A percentile compares a stretch with the other conserved stretches of the same genome.
Conservation (phyloP, 257 asterid species). For the Gentiana straminea region DNA sequence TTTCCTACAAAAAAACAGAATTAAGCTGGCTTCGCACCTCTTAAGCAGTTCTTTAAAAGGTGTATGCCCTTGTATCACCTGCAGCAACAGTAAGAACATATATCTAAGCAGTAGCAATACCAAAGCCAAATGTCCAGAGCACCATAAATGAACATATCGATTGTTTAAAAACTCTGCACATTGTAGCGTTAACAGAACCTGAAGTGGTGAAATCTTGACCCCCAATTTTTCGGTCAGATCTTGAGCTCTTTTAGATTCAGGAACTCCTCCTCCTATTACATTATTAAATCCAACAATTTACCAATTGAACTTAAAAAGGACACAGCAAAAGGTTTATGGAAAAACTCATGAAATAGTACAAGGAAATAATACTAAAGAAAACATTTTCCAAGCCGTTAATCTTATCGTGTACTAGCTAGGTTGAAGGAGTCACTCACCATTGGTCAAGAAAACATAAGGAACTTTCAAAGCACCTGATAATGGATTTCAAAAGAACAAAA, state of each 20-base stretch:
- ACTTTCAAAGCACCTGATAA: conserved; percentile 54
- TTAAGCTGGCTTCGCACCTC: conserved; percentile 33
- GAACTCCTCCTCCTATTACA: conserved; percentile 81
- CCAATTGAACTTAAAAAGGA: no score
- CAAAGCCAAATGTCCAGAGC: neutral
- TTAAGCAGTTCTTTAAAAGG: conserved; percentile 62
- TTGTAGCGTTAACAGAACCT: conserved; percentile 26
- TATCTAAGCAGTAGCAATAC: conserved; percentile 5
- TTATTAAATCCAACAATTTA: neutral
- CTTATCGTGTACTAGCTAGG: neutral
- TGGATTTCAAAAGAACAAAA: neutral
- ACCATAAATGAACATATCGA: conserved; percentile 3
- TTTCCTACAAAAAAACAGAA: conserved; percentile 4
- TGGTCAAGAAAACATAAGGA: conserved; percentile 85
- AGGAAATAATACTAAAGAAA: no score
- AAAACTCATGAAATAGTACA: no score
- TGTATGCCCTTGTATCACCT: conserved; percentile 94
- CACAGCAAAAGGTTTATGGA: no score
- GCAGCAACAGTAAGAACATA: conserved; percentile 20
- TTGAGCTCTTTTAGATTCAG: conserved; percentile 69
- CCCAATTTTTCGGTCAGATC: conserved; percentile 57
- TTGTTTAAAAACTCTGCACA: neutral
- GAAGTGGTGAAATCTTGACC: conserved; percentile 48
- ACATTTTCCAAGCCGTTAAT: no score
- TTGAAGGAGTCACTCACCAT: conserved; percentile 46